phyloP scores from a whole-genome alignment of 768 basidiomycete genomes.

The Clitopilus passeckerianus region DNA sequence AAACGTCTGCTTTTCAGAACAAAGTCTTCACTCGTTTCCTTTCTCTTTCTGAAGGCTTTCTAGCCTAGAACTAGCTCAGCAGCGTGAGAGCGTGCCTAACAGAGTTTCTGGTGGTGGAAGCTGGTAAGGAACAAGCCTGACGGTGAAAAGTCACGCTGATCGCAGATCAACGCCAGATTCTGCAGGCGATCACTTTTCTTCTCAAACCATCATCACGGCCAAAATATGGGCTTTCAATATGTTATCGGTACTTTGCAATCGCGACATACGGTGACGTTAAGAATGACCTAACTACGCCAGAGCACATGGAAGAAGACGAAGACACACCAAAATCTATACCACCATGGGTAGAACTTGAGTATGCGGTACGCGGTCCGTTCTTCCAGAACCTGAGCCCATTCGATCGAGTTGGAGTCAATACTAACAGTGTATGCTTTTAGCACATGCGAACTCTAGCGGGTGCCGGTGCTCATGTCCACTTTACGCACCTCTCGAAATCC shows the following conservation, averaged over 20 bases:
- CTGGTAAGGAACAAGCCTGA: too few relatives aligned
- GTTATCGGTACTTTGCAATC: constrained; percentile 41
- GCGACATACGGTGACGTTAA: background rate
- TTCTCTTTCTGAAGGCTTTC: too few relatives aligned
- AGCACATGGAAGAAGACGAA: constrained; percentile 97
- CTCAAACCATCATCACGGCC: background rate
- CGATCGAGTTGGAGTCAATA: background rate
- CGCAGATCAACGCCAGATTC: background rate
- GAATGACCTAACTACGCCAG: constrained; percentile 30
- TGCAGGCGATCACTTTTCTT: background rate
- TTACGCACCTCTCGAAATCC: constrained; percentile 80
- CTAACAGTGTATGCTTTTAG: constrained; percentile 24
- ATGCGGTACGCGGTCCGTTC: constrained; percentile 48
- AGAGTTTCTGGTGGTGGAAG: too few relatives aligned
- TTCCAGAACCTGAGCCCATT: background rate
- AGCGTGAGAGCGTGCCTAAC: too few relatives aligned
- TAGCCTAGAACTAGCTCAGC: too few relatives aligned
- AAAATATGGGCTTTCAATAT: constrained; percentile 47
- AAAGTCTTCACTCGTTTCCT: too few relatives aligned
- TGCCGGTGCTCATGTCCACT: constrained; percentile 57
- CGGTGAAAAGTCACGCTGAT: background rate
- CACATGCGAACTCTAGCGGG: constrained; percentile 86
- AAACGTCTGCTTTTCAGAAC: too few relatives aligned
- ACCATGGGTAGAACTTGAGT: constrained; percentile 93
- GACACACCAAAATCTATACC: constrained; percentile 63